Evolutionary conservation across 1,284 basidiomycete species (phyloP), one percentile per base, ranked within the genome.

Genomic region (Cerrena zonata): DNA sequence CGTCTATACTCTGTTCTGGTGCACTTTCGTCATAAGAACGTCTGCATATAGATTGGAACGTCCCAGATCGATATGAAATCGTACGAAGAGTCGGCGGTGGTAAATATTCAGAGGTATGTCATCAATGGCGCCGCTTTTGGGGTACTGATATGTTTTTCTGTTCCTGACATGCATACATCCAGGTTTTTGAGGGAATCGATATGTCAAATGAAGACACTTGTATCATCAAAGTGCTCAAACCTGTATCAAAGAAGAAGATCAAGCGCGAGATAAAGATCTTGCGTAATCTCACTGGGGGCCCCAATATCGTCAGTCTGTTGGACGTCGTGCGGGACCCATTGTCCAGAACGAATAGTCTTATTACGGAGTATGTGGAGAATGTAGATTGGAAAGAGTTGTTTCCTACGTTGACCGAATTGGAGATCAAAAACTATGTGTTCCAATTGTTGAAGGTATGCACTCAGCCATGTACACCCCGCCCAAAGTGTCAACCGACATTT

Each of bases 51-150:
- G 81, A 86, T 34, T 95, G 93, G 92, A 92, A 91, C 51, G 82
- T 86, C 7, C 96, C 98, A 70, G 94, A 98, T 75, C 91, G 95
- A 71, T 99, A 98, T 67, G 96, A 98, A 75, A 95, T 98, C 65
- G 89, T 97, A 40, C 80, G 92, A 56, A 95, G 96, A 71, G 92
- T 98, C n/a, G 95, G 95, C 22, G 77, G 95, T 46, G 95, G 95
- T 56, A 96, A 96, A 71, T 95, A 95, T 69, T 94, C 91, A 27
- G 93, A 96, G 79, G 91, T 91, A 57, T 42, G 60, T 57, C 27
- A 36, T 26, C 26, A 27, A 13, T 37, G 27, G 22, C 24, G 30
- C 37, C 30, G 46, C 50, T 15, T 34, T 15, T 15, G 30, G 44
- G 26, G 21, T 39, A 30, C 48, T 21, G 19, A 22, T 22, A 19